phyloP scores from a whole-genome alignment of 345 rosid genomes.

The Anastatica hierochuntica region DNA sequence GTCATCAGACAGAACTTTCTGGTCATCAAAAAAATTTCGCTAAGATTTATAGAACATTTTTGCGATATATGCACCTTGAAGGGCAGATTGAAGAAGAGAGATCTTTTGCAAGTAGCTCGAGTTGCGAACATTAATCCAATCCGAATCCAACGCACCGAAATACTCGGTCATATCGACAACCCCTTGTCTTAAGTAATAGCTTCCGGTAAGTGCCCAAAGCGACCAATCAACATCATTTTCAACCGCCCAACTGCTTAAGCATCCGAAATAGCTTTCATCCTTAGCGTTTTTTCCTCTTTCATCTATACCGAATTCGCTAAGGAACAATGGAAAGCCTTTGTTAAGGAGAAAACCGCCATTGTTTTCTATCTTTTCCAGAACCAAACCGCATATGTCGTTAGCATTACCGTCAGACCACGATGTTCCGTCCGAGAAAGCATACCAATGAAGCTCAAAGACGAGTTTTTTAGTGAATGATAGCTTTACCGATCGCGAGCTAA shows the following conservation, averaged over 20 bases:
- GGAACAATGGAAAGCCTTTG: slow-evolving; percentile 61
- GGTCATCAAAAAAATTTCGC: no score
- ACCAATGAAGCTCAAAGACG: slow-evolving; percentile 86
- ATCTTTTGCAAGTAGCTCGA: slow-evolving; percentile 47
- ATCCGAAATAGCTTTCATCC: slow-evolving; percentile 60
- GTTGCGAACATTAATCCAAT: slow-evolving; percentile 55
- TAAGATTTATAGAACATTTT: neutral
- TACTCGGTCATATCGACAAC: slow-evolving; percentile 46
- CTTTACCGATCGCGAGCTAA: slow-evolving; percentile 32
- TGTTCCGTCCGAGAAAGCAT: slow-evolving; percentile 55
- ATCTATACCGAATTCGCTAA: slow-evolving; percentile 76
- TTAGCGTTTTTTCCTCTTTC: slow-evolving; percentile 49
- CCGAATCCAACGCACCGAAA: slow-evolving; percentile 53
- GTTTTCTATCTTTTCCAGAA: slow-evolving; percentile 41
- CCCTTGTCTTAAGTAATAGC: slow-evolving; percentile 77
- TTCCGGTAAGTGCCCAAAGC: slow-evolving; percentile 71
- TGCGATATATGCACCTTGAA: slow-evolving; percentile 33
- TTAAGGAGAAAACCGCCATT: slow-evolving; percentile 52
- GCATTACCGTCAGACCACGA: slow-evolving; percentile 65
- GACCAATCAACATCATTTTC: slow-evolving; percentile 86
- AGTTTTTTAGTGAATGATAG: slow-evolving; percentile 53
- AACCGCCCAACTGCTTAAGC: slow-evolving; percentile 60
- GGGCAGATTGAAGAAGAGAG: slow-evolving; percentile 51
- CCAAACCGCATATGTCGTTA: slow-evolving; percentile 65
- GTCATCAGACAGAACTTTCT: no score